Evolutionary conservation across 176 grass and related monocot species (phyloP), one percentile per base, ranked within the genome.

Genomic region (Lolium multiflorum): DNA sequence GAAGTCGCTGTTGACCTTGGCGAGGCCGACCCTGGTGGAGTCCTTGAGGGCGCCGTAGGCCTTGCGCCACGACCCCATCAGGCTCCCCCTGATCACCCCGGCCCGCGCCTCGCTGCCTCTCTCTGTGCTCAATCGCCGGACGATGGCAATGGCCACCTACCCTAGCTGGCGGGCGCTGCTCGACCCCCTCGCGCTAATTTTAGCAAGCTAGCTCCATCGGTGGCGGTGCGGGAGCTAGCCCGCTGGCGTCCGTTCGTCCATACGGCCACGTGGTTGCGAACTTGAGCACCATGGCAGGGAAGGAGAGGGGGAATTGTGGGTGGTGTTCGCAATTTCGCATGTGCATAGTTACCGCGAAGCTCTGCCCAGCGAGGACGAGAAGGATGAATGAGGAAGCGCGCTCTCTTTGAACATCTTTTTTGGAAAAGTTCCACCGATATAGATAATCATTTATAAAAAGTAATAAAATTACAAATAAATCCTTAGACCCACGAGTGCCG

Each of bases 11-110:
- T 94, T 96, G 84, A 98, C 85, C 78, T 98, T 98, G 69, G 97
- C 97, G 71, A 98, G 97, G 86, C 97, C 93, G 78, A 98, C 94
- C 89, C 89, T 96, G 82, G 97, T 98, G 92, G 97, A 94, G 77
- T 98, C 97, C 89, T 98, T 98, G 82, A 98, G 87, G 48, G 94
- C 92, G 93, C 94, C 92, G 78, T 94, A 94, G 91, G 91, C 96
- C 90, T 95, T 95, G 57, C 93, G 96, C 96, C 93, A 98, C 51
- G 90, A 61, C 64, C 71, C 80, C 92, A 88, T 94, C 49, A 76
- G 74, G 73, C 49, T 35, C 8, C 14, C 47, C 71, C n/a, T 13
- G 73, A 52, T 75, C 72, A 76, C 74, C 73, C 44, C 72, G 6
- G 72, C 47, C 37, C 67, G 37, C 31, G 35, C 72, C 48, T 74